A percentile compares a stretch with the other conserved stretches of the same genome.
Evolutionary conservation across 2,329 filamentous ascomycete genomes (phyloP).

Genomic region (Helotiales sp.): DNA sequence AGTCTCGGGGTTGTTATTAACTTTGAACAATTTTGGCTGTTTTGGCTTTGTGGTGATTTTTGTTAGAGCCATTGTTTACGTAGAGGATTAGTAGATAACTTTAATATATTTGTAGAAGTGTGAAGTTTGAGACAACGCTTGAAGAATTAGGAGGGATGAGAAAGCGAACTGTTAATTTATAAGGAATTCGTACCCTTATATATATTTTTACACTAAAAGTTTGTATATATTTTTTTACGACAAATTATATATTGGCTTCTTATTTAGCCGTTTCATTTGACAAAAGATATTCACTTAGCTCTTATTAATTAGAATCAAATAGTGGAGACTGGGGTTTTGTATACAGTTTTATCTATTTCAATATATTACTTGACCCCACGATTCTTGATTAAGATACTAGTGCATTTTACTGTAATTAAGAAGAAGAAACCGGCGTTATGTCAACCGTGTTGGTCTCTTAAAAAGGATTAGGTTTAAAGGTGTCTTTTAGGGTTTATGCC

Average conservation of each 20-base stretch:
- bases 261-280: not conserved
- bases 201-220: conserved; percentile 8
- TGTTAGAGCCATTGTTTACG: too few relatives aligned
- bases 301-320: too few relatives aligned
- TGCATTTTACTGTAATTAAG: conserved; percentile 1
- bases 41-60: not conserved
- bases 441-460: too few relatives aligned
- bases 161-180: not conserved
- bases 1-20: not conserved
- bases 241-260: conserved; percentile 7
- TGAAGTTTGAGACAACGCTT: not conserved
- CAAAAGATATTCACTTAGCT: not conserved
- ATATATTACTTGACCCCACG: not conserved
- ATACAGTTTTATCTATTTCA: too few relatives aligned
- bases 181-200: not conserved
- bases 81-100: too few relatives aligned
- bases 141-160: conserved; percentile 1
- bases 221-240: not conserved
- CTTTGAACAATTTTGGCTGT: not conserved
- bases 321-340: too few relatives aligned
- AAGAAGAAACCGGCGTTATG: too few relatives aligned
- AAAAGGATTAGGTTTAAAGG: conserved; percentile 10
- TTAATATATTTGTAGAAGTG: too few relatives aligned
- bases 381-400: not conserved
- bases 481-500: not conserved